These are phyloP conservation scores for Mycena filopes DNA, from an alignment of 768 basidiomycete genomes.

Conservation along the genomic window DNA sequence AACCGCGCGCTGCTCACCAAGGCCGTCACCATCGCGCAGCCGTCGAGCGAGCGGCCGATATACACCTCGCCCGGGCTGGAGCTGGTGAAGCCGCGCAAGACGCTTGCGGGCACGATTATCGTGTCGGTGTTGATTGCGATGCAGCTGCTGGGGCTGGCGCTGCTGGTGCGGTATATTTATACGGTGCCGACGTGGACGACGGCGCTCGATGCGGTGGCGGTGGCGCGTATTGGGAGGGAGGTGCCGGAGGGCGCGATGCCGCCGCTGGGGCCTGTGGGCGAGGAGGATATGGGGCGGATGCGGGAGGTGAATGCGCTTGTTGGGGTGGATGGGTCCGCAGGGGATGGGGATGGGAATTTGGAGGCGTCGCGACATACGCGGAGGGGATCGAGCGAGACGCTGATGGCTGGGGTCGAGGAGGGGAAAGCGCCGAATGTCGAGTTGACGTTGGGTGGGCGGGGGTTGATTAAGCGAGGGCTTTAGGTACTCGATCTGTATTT, in stretches of 20 bases:
- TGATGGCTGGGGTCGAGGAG: not conserved
- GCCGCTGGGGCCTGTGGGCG: conserved; percentile 8
- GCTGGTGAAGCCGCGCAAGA: conserved; percentile 2
- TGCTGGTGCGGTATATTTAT: conserved; percentile 3
- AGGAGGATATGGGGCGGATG: not conserved
- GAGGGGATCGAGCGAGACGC: not conserved
- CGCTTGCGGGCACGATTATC: not conserved
- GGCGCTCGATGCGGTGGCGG: not conserved
- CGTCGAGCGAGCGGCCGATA: not conserved
- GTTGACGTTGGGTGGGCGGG: not conserved
- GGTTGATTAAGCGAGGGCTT: not conserved
- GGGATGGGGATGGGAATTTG: not conserved
- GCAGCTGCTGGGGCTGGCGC: not conserved
- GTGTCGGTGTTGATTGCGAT: conserved; percentile 8
- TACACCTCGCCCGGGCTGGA: not conserved
- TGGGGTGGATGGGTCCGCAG: too few species aligned
- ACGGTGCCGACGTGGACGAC: conserved; percentile 10
- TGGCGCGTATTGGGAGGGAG: not conserved
- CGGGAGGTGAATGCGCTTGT: not conserved
- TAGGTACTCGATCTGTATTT: too few species aligned
- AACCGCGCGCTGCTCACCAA: conserved; percentile 8
- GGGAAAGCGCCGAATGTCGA: not conserved
- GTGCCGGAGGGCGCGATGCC: conserved; percentile 7
- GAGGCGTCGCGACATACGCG: not conserved
- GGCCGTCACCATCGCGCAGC: not conserved